Evolutionary conservation across 768 basidiomycete species (phyloP).

Genomic region (Pulveroboletus sp.): DNA sequence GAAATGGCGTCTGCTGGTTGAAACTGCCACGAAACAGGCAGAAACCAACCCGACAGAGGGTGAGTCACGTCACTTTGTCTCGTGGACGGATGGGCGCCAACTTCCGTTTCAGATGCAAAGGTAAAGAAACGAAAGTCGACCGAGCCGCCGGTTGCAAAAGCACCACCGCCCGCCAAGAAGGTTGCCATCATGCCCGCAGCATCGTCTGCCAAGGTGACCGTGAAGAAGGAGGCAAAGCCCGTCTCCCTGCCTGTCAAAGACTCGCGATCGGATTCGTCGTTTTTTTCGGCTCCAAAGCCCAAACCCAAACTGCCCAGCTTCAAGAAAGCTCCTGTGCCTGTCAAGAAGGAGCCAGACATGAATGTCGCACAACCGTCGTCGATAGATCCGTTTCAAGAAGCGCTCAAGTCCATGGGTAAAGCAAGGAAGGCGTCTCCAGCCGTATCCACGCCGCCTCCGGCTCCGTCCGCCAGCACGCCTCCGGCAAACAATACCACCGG

Average conservation of each 20-base stretch:
- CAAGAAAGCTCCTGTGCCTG: conserved; percentile 63
- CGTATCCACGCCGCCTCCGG: conserved; percentile 54
- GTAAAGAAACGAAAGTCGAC: conserved; percentile 71
- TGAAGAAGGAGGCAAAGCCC: conserved; percentile 57
- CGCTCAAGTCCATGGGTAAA: conserved; percentile 70
- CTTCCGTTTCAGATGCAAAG: conserved; percentile 43
- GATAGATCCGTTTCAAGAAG: conserved; percentile 79
- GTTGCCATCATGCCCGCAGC: conserved; percentile 39
- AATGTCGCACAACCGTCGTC: conserved; percentile 75
- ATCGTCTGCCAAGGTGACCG: conserved; percentile 28
- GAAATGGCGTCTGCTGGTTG: conserved; percentile 70
- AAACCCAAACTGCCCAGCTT: conserved; percentile 83
- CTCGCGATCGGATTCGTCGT: conserved; percentile 81
- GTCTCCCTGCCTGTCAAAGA: conserved; percentile 51
- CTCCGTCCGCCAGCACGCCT: conserved; percentile 29
- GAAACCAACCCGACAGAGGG: conserved; percentile 55
- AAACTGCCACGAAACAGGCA: conserved; percentile 43
- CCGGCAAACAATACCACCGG: conserved; percentile 39
- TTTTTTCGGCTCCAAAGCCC: conserved; percentile 83
- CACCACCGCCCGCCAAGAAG: conserved; percentile 63
- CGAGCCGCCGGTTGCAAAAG: conserved; percentile 46
- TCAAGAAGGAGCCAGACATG: conserved; percentile 48
- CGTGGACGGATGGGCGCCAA: conserved; percentile 24
- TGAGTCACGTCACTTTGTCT: conserved; percentile 58
- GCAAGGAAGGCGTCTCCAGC: conserved; percentile 58